Conservation (phyloP, 257 asterid genomes). For the Rubia yunnanensis region DNA sequence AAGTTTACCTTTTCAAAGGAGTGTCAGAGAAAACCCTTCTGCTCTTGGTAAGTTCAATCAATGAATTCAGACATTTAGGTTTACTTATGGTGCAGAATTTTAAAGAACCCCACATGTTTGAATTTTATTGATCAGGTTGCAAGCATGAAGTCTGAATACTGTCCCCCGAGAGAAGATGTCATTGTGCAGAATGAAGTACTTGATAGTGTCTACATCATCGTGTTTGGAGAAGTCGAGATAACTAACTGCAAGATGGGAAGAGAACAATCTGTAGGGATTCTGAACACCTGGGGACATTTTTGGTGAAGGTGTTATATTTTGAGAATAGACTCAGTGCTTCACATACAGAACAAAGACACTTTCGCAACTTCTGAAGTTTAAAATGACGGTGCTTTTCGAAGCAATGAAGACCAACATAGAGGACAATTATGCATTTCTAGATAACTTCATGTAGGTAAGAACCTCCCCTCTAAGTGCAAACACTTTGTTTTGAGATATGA, state of each 20-base stretch:
- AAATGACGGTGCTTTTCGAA: slow-evolving; percentile 43
- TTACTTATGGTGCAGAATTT: too few species aligned
- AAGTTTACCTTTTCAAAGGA: slow-evolving; percentile 70
- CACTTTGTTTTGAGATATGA: slow-evolving; percentile 50
- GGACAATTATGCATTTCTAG: slow-evolving; percentile 56
- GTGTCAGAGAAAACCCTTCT: slow-evolving; percentile 54
- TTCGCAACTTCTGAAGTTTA: slow-evolving; percentile 67
- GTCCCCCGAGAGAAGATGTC: slow-evolving; percentile 91
- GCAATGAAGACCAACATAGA: slow-evolving; percentile 55
- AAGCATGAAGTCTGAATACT: slow-evolving; percentile 76
- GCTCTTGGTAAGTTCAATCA: slow-evolving; percentile 37
- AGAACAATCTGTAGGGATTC: slow-evolving; percentile 43
- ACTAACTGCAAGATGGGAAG: slow-evolving; percentile 48
- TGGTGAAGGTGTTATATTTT: slow-evolving; percentile 77
- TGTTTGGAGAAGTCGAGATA: slow-evolving; percentile 88
- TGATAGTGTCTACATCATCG: slow-evolving; percentile 72
- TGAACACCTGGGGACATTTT: slow-evolving; percentile 56
- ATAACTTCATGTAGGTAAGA: slow-evolving; percentile 66
- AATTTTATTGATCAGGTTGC: slow-evolving; percentile 42
- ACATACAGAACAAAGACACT: slow-evolving; percentile 75
- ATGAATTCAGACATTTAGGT: background rate
- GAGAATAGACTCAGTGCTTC: slow-evolving; percentile 59
- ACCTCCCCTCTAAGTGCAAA: too few species aligned
- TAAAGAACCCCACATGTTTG: background rate
- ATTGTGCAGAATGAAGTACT: slow-evolving; percentile 66